phyloP scores from a whole-genome alignment of 768 basidiomycete species.

The Pleurotus eryngii region DNA sequence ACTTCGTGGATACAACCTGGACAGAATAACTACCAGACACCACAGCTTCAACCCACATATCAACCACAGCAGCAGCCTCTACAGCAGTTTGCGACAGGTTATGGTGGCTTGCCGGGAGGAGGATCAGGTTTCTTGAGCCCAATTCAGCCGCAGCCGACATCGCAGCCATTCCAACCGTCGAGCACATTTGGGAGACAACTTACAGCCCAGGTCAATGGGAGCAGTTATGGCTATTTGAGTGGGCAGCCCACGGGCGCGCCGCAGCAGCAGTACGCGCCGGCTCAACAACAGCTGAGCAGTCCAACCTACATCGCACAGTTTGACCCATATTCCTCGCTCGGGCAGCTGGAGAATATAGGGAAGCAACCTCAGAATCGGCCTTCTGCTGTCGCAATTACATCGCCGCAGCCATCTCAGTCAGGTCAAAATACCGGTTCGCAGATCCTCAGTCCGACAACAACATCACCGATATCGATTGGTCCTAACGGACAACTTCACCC shows the following conservation, averaged over 20 bases:
- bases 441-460: slow-evolving; percentile 15
- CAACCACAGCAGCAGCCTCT: slow-evolving; percentile 35
- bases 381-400: slow-evolving; percentile 13
- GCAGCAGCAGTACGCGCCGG: slow-evolving; percentile 36
- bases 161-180: slow-evolving; percentile 40
- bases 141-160: neutral
- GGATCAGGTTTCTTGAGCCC: neutral
- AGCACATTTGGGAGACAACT: slow-evolving; percentile 59
- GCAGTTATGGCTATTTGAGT: slow-evolving; percentile 3
- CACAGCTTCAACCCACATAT: slow-evolving; percentile 32
- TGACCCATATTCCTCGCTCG: slow-evolving; percentile 48
- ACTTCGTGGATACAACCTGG: slow-evolving; percentile 33
- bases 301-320: slow-evolving; percentile 48
- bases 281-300: slow-evolving; percentile 45
- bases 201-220: slow-evolving; percentile 16
- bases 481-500: slow-evolving; percentile 53
- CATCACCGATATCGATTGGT: slow-evolving; percentile 25
- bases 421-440: slow-evolving; percentile 16
- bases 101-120: neutral
- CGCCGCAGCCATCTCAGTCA: slow-evolving; percentile 17
- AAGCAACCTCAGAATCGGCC: slow-evolving; percentile 15
- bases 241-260: slow-evolving; percentile 15
- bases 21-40: slow-evolving; percentile 27
- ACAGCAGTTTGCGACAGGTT: slow-evolving; percentile 20
- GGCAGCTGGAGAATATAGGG: slow-evolving; percentile 34